Evolutionary conservation across 1,284 basidiomycete genomes (phyloP), one percentile per base, ranked within the genome.

Genomic region (Inonotus hispidus): DNA sequence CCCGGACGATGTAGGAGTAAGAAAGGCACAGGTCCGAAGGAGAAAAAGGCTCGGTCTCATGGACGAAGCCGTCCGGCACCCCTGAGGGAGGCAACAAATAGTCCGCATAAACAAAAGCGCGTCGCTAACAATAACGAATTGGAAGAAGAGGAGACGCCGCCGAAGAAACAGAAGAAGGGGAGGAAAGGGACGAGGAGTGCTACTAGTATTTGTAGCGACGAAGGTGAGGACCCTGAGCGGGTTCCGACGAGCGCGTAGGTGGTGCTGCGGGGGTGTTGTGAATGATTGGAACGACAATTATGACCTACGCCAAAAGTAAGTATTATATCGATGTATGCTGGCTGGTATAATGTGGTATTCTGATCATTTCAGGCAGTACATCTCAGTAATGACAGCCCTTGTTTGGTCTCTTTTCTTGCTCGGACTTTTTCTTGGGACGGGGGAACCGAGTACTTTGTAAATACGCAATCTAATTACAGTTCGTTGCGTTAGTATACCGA

Each of bases 131-230:
- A 58, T 16, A n/a, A 37, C 16, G 60, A 43, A 21, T 25, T 63
- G 0, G 66, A 68, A 7, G 65, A 66, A 19, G 60, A 56, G 39
- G 69, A 68, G 47, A 74, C 74, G n/a, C 74, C 77, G 11, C 68
- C 69, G 60, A 79, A 78, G 69, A 72, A 72, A 59, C 72, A 72
- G 68, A 71, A 49, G 53, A 63, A 46, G 38, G 54, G 49, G 13
- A 37, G 37, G 21, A 25, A 32, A 53, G 61, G 35, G 14, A 67
- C 21, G 49, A 50, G 25, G 56, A 16, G 25, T 29, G 32, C 45
- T 47, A 45, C 21, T 32, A 53, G 45, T 49, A 46, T 55, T 25
- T 23, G 41, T 32, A 55, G 61, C 45, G 50, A 57, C 45, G 58
- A 54, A 11, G 58, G 47, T 57, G 45, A 53, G n/a, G 60, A 62